A percentile compares a stretch with the other conserved stretches of the same genome.
These are phyloP conservation scores for Penicillium canescens DNA, from an alignment of 495 filamentous ascomycete species.

Conservation along the genomic window DNA sequence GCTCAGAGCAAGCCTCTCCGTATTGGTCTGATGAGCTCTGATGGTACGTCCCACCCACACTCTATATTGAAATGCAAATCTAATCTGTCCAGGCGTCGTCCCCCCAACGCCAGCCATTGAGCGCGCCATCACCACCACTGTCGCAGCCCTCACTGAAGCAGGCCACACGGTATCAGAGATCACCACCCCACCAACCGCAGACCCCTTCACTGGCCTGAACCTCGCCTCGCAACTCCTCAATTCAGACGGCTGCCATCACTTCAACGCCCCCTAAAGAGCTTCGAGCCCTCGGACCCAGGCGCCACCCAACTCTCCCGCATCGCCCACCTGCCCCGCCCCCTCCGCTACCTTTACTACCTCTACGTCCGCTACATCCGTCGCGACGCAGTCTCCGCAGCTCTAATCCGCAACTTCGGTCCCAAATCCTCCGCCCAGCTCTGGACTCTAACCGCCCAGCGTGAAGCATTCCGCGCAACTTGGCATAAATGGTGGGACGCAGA, in stretches of 20 bases:
- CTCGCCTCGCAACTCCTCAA: conserved; percentile 86
- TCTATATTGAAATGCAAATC: not conserved
- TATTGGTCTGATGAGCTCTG: conserved; percentile 76
- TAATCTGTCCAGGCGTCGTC: conserved; percentile 59
- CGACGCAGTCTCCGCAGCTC: conserved; percentile 74
- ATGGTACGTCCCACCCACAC: conserved; percentile 49
- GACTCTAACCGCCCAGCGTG: conserved; percentile 74
- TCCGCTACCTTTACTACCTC: conserved; percentile 85
- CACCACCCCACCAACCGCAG: conserved; percentile 56
- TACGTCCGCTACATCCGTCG: conserved; percentile 81
- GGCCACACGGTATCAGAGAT: conserved; percentile 82
- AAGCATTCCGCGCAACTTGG: conserved; percentile 74
- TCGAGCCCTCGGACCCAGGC: conserved; percentile 81
- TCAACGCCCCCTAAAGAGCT: conserved; percentile 72
- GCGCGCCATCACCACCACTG: conserved; percentile 71
- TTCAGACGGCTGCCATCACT: conserved; percentile 83
- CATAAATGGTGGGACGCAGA: conserved; percentile 79
- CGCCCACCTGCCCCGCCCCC: conserved; percentile 68
- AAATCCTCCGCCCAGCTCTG: conserved; percentile 77
- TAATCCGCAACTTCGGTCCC: conserved; percentile 69
- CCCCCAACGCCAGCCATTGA: conserved; percentile 83
- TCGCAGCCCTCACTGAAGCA: conserved; percentile 62
- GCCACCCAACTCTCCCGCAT: conserved; percentile 71
- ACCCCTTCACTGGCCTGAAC: conserved; percentile 70
- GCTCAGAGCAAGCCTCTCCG: conserved; percentile 61